Evolutionary conservation across 805 yeast genomes (phyloP).

Genomic region (Lachancea sp.): DNA sequence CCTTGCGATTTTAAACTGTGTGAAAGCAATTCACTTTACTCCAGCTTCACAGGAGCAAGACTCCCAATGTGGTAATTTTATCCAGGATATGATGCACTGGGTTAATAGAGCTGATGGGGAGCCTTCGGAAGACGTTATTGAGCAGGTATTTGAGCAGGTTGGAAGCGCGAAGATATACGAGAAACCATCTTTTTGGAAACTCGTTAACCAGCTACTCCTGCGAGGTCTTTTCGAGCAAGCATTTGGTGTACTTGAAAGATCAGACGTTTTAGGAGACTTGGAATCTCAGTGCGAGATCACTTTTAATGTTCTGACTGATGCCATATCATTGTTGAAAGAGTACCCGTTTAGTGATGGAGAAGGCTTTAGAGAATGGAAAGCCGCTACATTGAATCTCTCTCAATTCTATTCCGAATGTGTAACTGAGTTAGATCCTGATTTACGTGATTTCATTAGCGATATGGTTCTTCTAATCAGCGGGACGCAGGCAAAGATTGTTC

Average conservation of each 20-base stretch:
- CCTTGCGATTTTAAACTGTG: constrained; percentile 49
- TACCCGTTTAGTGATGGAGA: constrained; percentile 32
- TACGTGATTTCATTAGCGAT: constrained; percentile 29
- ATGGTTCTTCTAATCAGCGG: constrained; percentile 35
- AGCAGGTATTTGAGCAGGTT: constrained; percentile 37
- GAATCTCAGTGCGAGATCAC: constrained; percentile 22
- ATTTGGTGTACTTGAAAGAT: constrained; percentile 29
- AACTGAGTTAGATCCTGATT: constrained; percentile 20
- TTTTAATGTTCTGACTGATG: constrained; percentile 30
- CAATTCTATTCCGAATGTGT: constrained; percentile 24
- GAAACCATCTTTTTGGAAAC: constrained; percentile 52
- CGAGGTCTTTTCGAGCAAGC: constrained; percentile 62
- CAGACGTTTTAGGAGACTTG: constrained; percentile 17
- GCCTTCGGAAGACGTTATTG: constrained; percentile 49
- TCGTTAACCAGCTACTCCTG: constrained; percentile 47
- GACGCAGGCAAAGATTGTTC: constrained; percentile 40
- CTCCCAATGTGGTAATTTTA: not conserved
- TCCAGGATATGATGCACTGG: constrained; percentile 52
- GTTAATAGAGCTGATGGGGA: constrained; percentile 62
- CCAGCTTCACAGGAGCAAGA: constrained; percentile 14
- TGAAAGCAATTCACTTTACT: constrained; percentile 43
- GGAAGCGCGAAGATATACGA: constrained; percentile 40
- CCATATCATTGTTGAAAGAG: constrained; percentile 29
- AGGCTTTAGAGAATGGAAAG: constrained; percentile 37
- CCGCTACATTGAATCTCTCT: constrained; percentile 24